A percentile compares a stretch with the other conserved stretches of the same genome.
Conservation (phyloP, 176 grass and related monocot genomes). For the Zoysia pacifica region DNA sequence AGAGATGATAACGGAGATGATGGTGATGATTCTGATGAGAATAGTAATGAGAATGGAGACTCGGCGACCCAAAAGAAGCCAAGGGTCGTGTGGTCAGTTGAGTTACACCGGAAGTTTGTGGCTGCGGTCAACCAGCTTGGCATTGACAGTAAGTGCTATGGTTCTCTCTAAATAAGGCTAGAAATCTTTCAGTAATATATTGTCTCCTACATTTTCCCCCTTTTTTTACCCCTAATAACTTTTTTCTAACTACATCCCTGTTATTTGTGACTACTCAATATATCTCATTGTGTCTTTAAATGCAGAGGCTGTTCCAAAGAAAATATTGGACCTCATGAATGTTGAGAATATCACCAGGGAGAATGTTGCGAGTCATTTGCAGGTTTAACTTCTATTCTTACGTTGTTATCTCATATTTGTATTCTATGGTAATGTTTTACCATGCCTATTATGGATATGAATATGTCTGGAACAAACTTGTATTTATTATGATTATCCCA, state of each 20-base stretch:
- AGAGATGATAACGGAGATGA: constrained; percentile 64
- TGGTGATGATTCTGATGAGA: constrained; percentile 67
- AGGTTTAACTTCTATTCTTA: constrained; percentile 45
- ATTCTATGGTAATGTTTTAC: neutral
- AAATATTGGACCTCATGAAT: constrained; percentile 91
- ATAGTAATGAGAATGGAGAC: constrained; percentile 50
- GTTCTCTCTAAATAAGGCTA: neutral
- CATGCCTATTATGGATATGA: neutral
- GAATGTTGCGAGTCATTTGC: constrained; percentile 97
- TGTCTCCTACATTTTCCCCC: no score
- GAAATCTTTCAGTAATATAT: neutral
- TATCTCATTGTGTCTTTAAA: neutral
- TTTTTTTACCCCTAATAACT: no score
- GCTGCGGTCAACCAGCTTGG: constrained; percentile 83
- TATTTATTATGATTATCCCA: neutral
- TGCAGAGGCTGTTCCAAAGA: constrained; percentile 94
- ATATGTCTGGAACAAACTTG: neutral
- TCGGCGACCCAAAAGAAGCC: constrained; percentile 59
- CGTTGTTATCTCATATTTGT: neutral
- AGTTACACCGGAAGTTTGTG: constrained; percentile 87
- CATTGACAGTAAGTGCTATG: constrained; percentile 75
- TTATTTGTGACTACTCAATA: no score
- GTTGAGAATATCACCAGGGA: constrained; percentile 85
- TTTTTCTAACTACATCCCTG: no score
- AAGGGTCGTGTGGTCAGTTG: constrained; percentile 81